Percentiles rank a stretch among this genome's conserved stretches.
Conservation (phyloP, 257 asterid species). For the Solanum boliviense region DNA sequence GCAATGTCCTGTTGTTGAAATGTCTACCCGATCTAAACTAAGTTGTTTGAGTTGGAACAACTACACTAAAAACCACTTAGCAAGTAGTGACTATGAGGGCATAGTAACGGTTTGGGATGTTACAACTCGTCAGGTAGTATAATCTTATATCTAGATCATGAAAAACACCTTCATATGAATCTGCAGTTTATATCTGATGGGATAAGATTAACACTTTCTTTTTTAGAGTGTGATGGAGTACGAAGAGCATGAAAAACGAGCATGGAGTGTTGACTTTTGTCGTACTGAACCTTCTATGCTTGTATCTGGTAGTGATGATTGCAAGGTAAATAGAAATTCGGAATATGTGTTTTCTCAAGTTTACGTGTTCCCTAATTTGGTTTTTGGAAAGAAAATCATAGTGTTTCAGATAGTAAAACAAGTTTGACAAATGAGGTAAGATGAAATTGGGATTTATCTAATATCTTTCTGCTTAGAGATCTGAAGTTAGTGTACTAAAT, state of each 20-base stretch:
- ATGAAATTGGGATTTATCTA: not conserved
- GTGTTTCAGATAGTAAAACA: not conserved
- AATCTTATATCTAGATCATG: not conserved
- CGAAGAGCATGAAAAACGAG: slow-evolving; percentile 92
- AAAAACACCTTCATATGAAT: not conserved
- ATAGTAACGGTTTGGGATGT: slow-evolving; percentile 90
- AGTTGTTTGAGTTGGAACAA: slow-evolving; percentile 94
- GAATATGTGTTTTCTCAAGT: not conserved
- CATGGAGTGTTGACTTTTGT: slow-evolving; percentile 93
- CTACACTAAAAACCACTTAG: slow-evolving; percentile 56
- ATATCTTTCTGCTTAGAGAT: not conserved
- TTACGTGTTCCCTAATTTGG: not conserved
- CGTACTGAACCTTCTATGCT: slow-evolving; percentile 78
- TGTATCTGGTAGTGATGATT: slow-evolving; percentile 86
- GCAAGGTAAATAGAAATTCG: slow-evolving; percentile 45
- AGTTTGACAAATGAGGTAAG: not conserved
- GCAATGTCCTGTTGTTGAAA: slow-evolving; percentile 76
- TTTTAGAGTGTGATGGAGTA: slow-evolving; percentile 82
- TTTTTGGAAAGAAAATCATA: not conserved
- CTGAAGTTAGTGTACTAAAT: not conserved
- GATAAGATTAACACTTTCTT: not conserved
- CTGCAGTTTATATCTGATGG: not conserved
- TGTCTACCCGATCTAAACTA: slow-evolving; percentile 70
- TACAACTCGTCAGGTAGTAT: slow-evolving; percentile 69
- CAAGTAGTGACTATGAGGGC: slow-evolving; percentile 94